These are phyloP conservation scores for Talaromyces sp. DNA, from an alignment of 2,329 filamentous ascomycete genomes.

Conservation along the genomic window DNA sequence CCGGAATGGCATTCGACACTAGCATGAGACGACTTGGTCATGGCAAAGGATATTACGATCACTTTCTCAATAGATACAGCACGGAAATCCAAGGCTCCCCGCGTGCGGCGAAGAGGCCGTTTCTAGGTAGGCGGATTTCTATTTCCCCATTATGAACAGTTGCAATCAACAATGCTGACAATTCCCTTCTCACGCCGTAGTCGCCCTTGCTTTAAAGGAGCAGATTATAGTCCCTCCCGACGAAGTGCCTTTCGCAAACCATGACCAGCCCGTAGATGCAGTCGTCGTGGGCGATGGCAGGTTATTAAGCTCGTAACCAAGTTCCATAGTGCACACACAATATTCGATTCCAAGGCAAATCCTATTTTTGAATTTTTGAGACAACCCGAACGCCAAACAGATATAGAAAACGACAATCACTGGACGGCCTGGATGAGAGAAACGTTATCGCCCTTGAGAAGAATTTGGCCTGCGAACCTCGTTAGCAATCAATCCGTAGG, in stretches of 20 bases:
- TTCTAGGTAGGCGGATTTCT: constrained; percentile 49
- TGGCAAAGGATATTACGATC: constrained; percentile 96
- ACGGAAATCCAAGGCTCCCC: constrained; percentile 31
- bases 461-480: constrained; percentile 63
- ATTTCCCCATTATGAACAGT: background rate
- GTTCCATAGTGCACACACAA: background rate
- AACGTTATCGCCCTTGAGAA: constrained; percentile 85
- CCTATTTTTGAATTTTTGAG: constrained; percentile 12
- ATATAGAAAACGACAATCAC: constrained; percentile 17
- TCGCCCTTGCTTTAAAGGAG: constrained; percentile 79
- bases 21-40: constrained; percentile 76
- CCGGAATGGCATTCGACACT: constrained; percentile 85
- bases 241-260: constrained; percentile 66
- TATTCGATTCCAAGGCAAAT: constrained; percentile 13
- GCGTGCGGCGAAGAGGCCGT: constrained; percentile 44
- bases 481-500: constrained; percentile 10
- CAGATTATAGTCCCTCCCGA: constrained; percentile 67
- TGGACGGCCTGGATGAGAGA: constrained; percentile 65
- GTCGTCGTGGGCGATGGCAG: constrained; percentile 67
- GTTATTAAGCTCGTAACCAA: constrained; percentile 32
- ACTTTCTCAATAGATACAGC: constrained; percentile 75
- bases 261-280: constrained; percentile 77
- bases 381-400: constrained; percentile 11
- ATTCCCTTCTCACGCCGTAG: constrained; percentile 33
- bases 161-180: constrained; percentile 6